phyloP scores from a whole-genome alignment of 2,329 filamentous ascomycete genomes.

The Colletotrichum simmondsii region DNA sequence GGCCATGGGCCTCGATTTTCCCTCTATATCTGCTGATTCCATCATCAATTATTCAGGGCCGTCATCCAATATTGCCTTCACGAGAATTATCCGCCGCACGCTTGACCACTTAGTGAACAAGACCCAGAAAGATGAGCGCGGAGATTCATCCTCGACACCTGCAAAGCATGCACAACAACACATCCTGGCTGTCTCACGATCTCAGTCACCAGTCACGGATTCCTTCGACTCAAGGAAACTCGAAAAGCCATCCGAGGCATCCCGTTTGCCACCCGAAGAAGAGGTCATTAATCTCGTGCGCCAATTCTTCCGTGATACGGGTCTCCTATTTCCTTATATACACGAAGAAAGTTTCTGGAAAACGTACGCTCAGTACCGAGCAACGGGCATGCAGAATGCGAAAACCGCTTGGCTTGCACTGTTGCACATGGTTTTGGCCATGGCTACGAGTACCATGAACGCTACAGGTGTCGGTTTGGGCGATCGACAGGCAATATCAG shows the following conservation, averaged over 20 bases:
- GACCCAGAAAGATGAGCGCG: not conserved
- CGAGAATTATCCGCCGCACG: conserved; percentile 34
- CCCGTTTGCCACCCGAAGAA: conserved; percentile 32
- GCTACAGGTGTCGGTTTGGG: conserved; percentile 43
- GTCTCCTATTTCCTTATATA: conserved; percentile 43
- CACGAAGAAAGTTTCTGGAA: conserved; percentile 41
- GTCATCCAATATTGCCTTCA: conserved; percentile 40
- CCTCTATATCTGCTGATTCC: not conserved
- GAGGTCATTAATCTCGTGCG: conserved; percentile 37
- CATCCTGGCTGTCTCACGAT: conserved; percentile 19
- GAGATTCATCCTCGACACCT: not conserved
- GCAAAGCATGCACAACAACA: not conserved
- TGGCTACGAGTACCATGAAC: conserved; percentile 51
- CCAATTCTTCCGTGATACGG: conserved; percentile 42
- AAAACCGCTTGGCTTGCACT: conserved; percentile 62
- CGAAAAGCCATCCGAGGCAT: conserved; percentile 12
- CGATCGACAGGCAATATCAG: conserved; percentile 50
- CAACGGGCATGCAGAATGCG: conserved; percentile 43
- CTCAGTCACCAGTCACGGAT: conserved; percentile 13
- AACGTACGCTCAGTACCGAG: conserved; percentile 34
- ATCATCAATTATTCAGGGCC: conserved; percentile 13
- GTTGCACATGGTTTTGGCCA: conserved; percentile 61
- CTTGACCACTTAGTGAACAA: conserved; percentile 28
- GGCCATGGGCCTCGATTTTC: not conserved
- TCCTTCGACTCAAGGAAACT: conserved; percentile 17